Conservation (phyloP, 768 basidiomycete genomes). For the Suillus alpinus region DNA sequence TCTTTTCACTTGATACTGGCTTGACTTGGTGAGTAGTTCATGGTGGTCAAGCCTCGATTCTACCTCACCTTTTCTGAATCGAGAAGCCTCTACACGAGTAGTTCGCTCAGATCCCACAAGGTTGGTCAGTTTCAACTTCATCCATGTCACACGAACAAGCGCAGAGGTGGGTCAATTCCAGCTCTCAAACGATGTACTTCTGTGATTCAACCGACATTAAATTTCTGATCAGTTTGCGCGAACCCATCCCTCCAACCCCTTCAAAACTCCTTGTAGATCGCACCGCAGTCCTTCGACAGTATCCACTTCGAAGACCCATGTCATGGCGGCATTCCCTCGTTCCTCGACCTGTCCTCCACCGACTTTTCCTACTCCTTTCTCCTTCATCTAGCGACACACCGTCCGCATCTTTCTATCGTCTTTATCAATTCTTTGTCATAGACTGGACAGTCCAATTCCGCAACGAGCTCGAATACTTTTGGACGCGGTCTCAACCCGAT, state of each 20-base stretch:
- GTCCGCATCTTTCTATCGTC: constrained; percentile 31
- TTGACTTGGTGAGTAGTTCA: background rate
- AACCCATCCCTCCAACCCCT: constrained; percentile 5
- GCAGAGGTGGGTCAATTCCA: background rate
- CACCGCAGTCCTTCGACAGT: background rate
- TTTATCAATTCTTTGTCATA: constrained; percentile 31
- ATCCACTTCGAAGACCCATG: constrained; percentile 2
- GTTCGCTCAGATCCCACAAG: background rate
- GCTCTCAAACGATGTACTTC: background rate
- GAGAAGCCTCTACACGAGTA: background rate
- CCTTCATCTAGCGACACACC: constrained; percentile 17
- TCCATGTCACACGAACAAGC: background rate
- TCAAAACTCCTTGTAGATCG: constrained; percentile 6
- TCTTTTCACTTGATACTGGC: background rate
- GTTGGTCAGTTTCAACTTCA: background rate
- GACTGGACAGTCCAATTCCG: constrained; percentile 24
- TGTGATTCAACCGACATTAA: background rate
- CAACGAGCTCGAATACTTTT: constrained; percentile 35
- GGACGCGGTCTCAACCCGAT: constrained; percentile 1
- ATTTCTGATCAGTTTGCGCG: background rate
- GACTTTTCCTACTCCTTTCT: constrained; percentile 1
- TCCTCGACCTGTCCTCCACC: background rate
- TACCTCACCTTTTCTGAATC: background rate
- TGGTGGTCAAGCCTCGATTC: background rate
- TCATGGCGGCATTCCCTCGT: constrained; percentile 1